Evolutionary conservation across 2,329 filamentous ascomycete genomes (phyloP).

Genomic region (Microdochium paspali): DNA sequence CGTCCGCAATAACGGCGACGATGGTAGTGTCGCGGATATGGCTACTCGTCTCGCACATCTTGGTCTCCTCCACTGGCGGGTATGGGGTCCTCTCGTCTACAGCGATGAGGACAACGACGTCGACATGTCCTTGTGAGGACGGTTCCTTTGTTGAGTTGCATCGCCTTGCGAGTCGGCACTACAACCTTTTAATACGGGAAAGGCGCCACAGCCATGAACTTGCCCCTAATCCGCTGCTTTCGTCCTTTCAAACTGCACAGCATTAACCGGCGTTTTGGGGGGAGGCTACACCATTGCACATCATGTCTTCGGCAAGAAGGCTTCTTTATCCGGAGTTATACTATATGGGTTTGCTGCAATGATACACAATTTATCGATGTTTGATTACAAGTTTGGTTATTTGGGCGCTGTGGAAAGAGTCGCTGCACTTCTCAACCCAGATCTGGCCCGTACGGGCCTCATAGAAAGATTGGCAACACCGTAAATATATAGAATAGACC

Average conservation of each 20-base stretch:
- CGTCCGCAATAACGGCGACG: constrained; percentile 35
- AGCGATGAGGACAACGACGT: constrained; percentile 22
- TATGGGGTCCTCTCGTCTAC: constrained; percentile 76
- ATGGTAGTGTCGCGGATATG: constrained; percentile 54
- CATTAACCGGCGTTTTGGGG: neutral
- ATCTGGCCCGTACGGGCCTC: neutral
- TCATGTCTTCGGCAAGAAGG: neutral
- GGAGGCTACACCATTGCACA: neutral
- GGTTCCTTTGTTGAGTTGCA: neutral
- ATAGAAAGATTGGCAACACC: neutral
- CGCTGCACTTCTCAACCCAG: neutral
- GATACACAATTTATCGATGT: neutral
- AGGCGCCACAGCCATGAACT: neutral
- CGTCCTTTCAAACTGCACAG: neutral
- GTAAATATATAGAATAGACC: neutral
- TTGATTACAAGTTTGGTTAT: neutral
- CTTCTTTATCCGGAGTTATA: neutral
- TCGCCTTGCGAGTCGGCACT: neutral
- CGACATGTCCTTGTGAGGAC: constrained; percentile 6
- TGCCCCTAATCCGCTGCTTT: neutral
- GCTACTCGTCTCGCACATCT: constrained; percentile 75
- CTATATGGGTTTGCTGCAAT: neutral
- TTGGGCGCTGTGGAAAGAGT: neutral
- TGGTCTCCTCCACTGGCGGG: constrained; percentile 78
- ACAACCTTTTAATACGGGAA: neutral